These are phyloP conservation scores for Boechera retrofracta DNA, from an alignment of 345 rosid species.

Conservation along the genomic window DNA sequence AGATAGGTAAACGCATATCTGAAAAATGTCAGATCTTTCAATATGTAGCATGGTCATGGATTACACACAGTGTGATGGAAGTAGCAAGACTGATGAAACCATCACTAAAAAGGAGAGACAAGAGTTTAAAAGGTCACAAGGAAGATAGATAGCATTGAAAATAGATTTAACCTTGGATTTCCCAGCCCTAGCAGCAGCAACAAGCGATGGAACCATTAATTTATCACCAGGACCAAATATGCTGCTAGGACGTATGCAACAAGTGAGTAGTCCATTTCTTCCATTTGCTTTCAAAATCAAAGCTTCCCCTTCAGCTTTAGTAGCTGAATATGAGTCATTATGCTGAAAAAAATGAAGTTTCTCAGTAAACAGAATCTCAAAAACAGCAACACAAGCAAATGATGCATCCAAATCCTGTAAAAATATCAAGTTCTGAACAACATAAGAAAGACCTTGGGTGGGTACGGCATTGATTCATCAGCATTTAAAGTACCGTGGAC, in stretches of 20 bases:
- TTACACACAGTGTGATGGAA: neutral
- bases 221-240: conserved; percentile 97
- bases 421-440: neutral
- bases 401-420: neutral
- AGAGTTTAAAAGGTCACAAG: neutral
- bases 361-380: neutral
- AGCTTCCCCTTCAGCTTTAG: conserved; percentile 91
- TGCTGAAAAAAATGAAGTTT: conserved; percentile 57
- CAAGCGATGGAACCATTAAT: conserved; percentile 83
- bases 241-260: conserved; percentile 91
- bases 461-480: conserved; percentile 74
- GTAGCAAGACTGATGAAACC: neutral
- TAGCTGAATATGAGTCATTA: conserved; percentile 84
- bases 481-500: conserved; percentile 64
- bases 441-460: conserved; percentile 57
- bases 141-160: conserved; percentile 5
- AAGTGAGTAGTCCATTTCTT: conserved; percentile 76
- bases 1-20: neutral
- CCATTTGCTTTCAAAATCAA: conserved; percentile 74
- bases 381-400: conserved; percentile 1
- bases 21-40: neutral
- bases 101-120: neutral
- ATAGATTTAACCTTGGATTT: conserved; percentile 71
- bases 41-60: neutral
- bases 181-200: conserved; percentile 83